Evolutionary conservation across 176 grass and related monocot genomes (phyloP).

Genomic region (Raddia distichophylla): DNA sequence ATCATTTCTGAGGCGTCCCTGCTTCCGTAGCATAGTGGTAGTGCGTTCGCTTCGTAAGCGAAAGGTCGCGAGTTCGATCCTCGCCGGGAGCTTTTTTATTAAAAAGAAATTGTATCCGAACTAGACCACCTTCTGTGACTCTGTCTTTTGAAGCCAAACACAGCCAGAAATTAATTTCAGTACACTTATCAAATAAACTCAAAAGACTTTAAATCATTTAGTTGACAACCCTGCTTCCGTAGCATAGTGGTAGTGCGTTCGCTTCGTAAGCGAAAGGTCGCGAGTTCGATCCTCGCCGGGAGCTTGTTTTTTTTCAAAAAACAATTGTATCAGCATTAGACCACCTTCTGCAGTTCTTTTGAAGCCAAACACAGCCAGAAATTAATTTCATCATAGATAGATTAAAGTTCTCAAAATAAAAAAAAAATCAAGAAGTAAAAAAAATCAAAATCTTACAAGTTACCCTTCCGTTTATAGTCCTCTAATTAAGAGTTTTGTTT

Average conservation of each 20-base stretch:
- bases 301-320: slow-evolving; percentile 26
- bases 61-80: slow-evolving; percentile 98
- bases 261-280: slow-evolving; percentile 97
- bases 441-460: too few species aligned
- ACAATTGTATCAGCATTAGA: too few species aligned
- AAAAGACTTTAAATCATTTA: too few species aligned
- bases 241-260: slow-evolving; percentile 86
- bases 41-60: slow-evolving; percentile 93
- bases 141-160: too few species aligned
- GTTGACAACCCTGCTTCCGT: slow-evolving; percentile 33
- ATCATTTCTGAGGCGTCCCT: fast-evolving
- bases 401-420: too few species aligned
- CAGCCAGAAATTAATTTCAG: too few species aligned
- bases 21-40: slow-evolving; percentile 84
- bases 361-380: neutral
- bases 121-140: too few species aligned
- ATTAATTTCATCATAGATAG: neutral
- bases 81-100: slow-evolving; percentile 59
- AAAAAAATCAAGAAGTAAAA: too few species aligned
- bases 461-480: too few species aligned
- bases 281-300: slow-evolving; percentile 95
- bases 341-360: neutral
- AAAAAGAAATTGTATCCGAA: too few species aligned
- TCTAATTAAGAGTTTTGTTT: too few species aligned
- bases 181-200: too few species aligned